Percentiles rank a stretch among this genome's conserved stretches.
These are phyloP conservation scores for Anisogramma anomala DNA, from an alignment of 2,329 filamentous ascomycete species.

Conservation along the genomic window DNA sequence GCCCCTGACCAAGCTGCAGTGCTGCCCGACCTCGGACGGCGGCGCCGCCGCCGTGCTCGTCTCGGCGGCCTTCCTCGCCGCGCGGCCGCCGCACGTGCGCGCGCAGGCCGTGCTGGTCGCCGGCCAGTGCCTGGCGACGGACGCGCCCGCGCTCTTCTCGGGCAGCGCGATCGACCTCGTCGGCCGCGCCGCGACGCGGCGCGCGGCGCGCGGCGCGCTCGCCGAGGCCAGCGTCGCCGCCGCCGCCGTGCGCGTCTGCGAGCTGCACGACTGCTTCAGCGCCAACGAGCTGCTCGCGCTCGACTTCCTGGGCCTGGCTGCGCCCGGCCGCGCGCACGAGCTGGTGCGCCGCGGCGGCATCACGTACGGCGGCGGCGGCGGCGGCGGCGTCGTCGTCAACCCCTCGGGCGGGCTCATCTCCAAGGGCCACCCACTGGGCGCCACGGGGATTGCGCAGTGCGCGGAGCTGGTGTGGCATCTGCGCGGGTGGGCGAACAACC, in stretches of 20 bases:
- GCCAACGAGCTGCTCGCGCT: conserved; percentile 88
- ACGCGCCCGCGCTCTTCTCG: conserved; percentile 69
- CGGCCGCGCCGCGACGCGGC: conserved; percentile 73
- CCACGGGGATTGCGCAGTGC: conserved; percentile 90
- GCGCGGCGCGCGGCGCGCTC: conserved; percentile 58
- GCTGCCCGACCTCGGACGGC: conserved; percentile 91
- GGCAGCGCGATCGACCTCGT: conserved; percentile 74
- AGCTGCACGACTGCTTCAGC: conserved; percentile 94
- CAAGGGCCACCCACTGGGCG: conserved; percentile 89
- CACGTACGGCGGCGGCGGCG: conserved; percentile 77
- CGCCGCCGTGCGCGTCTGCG: conserved; percentile 67
- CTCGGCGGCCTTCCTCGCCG: conserved; percentile 77
- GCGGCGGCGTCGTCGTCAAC: conserved; percentile 73
- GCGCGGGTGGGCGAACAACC: conserved; percentile 90
- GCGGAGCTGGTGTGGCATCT: conserved; percentile 93
- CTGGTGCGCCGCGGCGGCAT: conserved; percentile 80
- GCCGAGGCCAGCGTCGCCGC: conserved; percentile 60
- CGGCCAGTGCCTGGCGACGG: conserved; percentile 78
- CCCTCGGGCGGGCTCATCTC: conserved; percentile 90
- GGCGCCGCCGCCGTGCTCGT: conserved; percentile 81
- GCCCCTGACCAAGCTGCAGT: conserved; percentile 94
- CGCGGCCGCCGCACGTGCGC: conserved; percentile 68
- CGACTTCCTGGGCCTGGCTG: conserved; percentile 70
- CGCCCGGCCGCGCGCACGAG: conserved; percentile 78
- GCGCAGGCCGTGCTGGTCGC: conserved; percentile 82